phyloP scores from a whole-genome alignment of 805 yeast genomes.

The Sugiyamaella lignohabitans region DNA sequence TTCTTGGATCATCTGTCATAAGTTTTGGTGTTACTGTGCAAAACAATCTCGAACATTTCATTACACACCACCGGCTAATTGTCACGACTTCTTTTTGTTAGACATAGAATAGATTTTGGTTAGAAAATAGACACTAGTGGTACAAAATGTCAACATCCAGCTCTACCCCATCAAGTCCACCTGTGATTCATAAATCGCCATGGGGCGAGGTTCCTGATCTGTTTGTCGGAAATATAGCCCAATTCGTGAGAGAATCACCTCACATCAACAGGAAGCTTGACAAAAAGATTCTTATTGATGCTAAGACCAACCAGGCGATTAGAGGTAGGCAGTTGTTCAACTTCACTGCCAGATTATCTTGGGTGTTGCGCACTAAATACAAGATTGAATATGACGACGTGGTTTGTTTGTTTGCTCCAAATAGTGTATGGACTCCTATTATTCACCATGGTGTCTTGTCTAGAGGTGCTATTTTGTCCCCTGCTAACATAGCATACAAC shows the following conservation, averaged over 20 bases:
- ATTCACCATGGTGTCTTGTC: conserved; percentile 27
- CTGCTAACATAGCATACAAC: conserved; percentile 31
- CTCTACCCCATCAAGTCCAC: neutral
- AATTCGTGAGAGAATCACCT: conserved; percentile 13
- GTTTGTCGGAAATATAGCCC: conserved; percentile 18
- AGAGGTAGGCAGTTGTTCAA: conserved; percentile 14
- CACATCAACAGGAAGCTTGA: conserved; percentile 12
- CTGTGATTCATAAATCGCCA: conserved; percentile 12
- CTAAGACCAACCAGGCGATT: conserved; percentile 19
- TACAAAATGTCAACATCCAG: neutral
- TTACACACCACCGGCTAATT: too few relatives aligned
- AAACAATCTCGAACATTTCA: too few relatives aligned
- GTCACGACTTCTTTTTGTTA: too few relatives aligned
- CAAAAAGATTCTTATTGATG: conserved; percentile 20
- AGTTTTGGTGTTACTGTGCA: too few relatives aligned
- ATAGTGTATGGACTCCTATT: conserved; percentile 26
- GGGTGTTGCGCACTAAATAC: conserved; percentile 18
- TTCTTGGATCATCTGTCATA: too few relatives aligned
- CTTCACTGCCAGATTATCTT: conserved; percentile 19
- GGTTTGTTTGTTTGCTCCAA: conserved; percentile 27
- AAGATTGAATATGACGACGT: conserved; percentile 26
- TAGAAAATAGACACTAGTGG: too few relatives aligned
- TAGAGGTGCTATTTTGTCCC: conserved; percentile 29
- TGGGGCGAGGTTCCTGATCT: conserved; percentile 15
- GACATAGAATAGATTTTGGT: too few relatives aligned